These are phyloP conservation scores for Erythrophleum fordii DNA, from an alignment of 306 rosid species.

Conservation along the genomic window DNA sequence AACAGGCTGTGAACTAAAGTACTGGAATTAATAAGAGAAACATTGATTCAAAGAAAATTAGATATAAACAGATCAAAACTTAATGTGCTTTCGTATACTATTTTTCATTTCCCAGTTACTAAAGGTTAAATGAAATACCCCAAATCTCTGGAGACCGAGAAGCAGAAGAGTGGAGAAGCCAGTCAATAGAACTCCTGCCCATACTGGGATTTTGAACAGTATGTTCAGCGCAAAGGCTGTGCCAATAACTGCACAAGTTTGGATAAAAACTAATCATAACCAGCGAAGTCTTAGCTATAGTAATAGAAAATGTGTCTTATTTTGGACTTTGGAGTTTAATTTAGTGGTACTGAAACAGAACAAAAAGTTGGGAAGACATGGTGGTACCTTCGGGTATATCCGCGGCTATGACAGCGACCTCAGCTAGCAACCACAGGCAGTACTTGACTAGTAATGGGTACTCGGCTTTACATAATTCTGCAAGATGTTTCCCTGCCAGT, in stretches of 20 bases:
- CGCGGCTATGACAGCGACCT: constrained; percentile 84
- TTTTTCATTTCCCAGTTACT: neutral
- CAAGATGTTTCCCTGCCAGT: constrained; percentile 74
- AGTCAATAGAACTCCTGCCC: constrained; percentile 79
- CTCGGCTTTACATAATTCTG: constrained; percentile 84
- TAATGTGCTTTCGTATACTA: no score
- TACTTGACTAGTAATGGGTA: constrained; percentile 72
- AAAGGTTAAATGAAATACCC: constrained; percentile 50
- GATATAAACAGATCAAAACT: no score
- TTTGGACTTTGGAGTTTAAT: neutral
- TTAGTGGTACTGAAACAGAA: neutral
- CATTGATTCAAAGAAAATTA: neutral
- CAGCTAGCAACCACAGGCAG: constrained; percentile 84
- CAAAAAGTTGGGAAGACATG: neutral
- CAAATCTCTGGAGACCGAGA: constrained; percentile 79
- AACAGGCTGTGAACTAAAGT: no score
- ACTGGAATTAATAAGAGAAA: no score
- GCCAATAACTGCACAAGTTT: constrained; percentile 68
- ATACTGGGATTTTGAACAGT: constrained; percentile 76
- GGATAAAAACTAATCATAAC: neutral
- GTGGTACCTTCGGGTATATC: constrained; percentile 85
- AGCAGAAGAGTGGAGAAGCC: constrained; percentile 84
- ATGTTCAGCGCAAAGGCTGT: constrained; percentile 88
- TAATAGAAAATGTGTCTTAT: neutral
- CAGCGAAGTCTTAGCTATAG: neutral